Percentiles rank a stretch among this genome's conserved stretches.
These are phyloP conservation scores for Cercophora sp. DNA, from an alignment of 495 filamentous ascomycete genomes.

Conservation along the genomic window DNA sequence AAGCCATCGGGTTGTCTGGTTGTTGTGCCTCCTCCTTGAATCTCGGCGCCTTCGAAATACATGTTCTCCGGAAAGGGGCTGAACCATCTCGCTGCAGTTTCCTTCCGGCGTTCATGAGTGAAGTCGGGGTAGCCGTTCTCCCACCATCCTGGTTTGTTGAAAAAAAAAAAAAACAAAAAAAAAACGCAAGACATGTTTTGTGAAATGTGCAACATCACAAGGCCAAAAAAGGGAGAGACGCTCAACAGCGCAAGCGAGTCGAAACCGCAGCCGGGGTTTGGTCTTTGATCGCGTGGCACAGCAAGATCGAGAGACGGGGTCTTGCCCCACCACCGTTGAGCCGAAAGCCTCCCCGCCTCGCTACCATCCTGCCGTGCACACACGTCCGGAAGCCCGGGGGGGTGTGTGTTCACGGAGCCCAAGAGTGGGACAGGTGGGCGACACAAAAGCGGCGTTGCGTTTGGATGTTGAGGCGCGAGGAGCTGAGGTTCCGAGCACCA, in stretches of 20 bases:
- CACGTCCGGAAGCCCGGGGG: neutral
- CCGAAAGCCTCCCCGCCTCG: neutral
- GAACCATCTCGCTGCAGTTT: neutral
- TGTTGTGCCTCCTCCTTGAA: neutral
- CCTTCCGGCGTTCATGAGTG: neutral
- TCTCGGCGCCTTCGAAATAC: neutral
- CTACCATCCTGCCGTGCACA: neutral
- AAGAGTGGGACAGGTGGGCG: no score
- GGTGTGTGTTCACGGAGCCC: neutral
- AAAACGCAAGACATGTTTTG: neutral
- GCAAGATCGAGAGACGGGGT: conserved; percentile 10
- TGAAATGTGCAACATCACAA: no score
- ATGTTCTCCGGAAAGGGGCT: neutral
- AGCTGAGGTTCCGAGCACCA: no score
- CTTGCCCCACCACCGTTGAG: conserved; percentile 1
- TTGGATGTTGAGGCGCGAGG: no score
- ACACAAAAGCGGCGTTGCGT: no score
- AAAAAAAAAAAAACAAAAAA: neutral
- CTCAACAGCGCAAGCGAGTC: neutral
- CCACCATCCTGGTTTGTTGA: neutral
- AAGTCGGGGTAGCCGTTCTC: neutral
- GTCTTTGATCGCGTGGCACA: conserved; percentile 13
- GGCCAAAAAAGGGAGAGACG: no score
- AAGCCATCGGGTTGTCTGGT: no score
- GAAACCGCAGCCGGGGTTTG: neutral